Evolutionary conservation across 768 basidiomycete species (phyloP), one percentile per base, ranked within the genome.

Genomic region (Naganishia antarctica): DNA sequence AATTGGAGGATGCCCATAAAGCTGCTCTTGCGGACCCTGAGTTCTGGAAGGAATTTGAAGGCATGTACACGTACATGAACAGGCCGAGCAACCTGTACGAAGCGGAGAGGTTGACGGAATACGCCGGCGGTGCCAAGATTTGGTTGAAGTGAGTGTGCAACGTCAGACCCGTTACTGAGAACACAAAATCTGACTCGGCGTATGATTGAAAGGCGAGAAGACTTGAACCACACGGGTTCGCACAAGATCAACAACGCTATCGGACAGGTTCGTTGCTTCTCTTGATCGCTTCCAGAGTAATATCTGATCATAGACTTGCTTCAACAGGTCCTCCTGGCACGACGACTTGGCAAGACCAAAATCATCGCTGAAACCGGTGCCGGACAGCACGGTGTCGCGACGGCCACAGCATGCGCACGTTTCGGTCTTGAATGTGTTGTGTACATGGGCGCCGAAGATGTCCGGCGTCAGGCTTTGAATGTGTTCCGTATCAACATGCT

Each of bases 211-310:
- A 76, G 73, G 67, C 73, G 78, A 63, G 78, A 79, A 67, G 78
- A 79, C 59, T 60, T 79, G 65, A 99, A 99, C 76, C 94, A 98
- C 75, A 98, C 96, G 0, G 96, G 96, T 16, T 97, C 93, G 11
- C 96, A 99, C 79, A 99, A 98, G 79, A 98, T 99, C 74, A 98
- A 98, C 80, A 99, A 99, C 76, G 94, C 94, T 25, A 87, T 99
- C 65, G 96, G 96, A 37, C 53, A 57, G 53, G 53, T 37, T 31
- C 37, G 93, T 94, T 82, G 88, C 86, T 70, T 67, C 81, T 9
- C 8, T 62, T 72, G 29, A 26, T 16, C 43, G 34, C 34, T 37
- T n/a, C 50, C 49, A 32, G 16, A 43, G n/a, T 25, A 3, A 26
- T 26, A 26, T 23, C 21, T 12, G 21, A 48, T 48, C 28, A n/a